These are phyloP conservation scores for Sporothrix brasiliensis DNA, from an alignment of 2,329 filamentous ascomycete genomes.

Conservation along the genomic window DNA sequence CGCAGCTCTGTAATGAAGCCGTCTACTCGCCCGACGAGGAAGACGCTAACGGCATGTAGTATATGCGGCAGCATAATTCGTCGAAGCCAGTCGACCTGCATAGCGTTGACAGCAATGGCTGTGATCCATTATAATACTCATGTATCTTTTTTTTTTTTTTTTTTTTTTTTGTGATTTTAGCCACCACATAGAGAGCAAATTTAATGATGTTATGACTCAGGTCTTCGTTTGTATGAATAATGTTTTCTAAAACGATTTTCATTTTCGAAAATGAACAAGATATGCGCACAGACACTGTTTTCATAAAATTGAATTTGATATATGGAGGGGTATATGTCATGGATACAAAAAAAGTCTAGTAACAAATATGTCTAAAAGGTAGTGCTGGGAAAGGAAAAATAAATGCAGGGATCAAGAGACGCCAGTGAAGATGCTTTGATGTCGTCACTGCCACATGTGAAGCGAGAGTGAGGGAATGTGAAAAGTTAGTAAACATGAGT, in stretches of 20 bases:
- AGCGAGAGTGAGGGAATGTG: not conserved
- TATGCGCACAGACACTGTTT: not conserved
- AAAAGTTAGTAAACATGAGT: not conserved
- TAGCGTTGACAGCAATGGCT: not conserved
- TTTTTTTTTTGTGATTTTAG: slow-evolving; percentile 1
- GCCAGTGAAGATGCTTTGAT: slow-evolving; percentile 2
- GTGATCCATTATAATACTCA: not conserved
- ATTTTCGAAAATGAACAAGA: not conserved
- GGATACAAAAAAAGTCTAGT: not conserved
- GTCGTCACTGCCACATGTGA: not conserved
- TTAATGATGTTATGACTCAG: not conserved
- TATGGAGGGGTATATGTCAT: slow-evolving; percentile 17
- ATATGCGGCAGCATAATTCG: not conserved
- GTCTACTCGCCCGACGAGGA: slow-evolving; percentile 55
- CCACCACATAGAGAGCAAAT: slow-evolving; percentile 17
- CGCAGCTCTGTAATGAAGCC: slow-evolving; percentile 81
- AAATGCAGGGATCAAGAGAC: not conserved
- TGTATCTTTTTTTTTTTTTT: not conserved
- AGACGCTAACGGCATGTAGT: slow-evolving; percentile 26
- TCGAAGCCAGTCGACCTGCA: not conserved
- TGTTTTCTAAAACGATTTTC: not conserved
- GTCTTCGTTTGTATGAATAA: not conserved
- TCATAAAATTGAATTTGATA: not conserved
- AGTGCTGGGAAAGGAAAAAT: slow-evolving; percentile 17
- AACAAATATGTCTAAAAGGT: not conserved